phyloP scores from a whole-genome alignment of 805 yeast genomes.

The Lipomyces spencermartinsiae region DNA sequence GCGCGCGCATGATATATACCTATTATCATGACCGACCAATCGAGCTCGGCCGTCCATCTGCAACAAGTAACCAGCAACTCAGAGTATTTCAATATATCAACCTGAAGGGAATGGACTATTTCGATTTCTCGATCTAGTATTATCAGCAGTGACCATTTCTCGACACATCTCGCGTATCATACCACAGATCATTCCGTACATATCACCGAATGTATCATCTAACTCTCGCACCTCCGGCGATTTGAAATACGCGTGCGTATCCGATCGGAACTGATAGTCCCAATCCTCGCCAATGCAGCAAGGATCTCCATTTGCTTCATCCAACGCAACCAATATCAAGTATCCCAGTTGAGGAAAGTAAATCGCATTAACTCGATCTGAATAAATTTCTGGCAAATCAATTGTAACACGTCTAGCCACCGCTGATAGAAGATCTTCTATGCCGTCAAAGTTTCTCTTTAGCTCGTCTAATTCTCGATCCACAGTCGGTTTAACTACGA shows the following conservation, averaged over 20 bases:
- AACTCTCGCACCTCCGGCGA: conserved; percentile 44
- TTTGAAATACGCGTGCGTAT: conserved; percentile 50
- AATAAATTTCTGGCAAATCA: conserved; percentile 16
- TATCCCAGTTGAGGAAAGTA: conserved; percentile 58
- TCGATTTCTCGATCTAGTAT: conserved; percentile 49
- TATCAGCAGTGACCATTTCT: conserved; percentile 35
- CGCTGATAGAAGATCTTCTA: conserved; percentile 47
- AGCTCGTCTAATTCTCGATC: conserved; percentile 44
- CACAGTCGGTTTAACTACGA: conserved; percentile 46
- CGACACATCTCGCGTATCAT: background rate
- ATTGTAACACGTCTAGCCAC: conserved; percentile 21
- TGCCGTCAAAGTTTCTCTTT: conserved; percentile 41
- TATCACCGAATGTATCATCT: conserved; percentile 53
- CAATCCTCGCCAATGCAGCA: conserved; percentile 40
- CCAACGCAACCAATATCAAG: conserved; percentile 45
- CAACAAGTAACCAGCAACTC: conserved; percentile 38
- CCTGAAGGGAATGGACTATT: conserved; percentile 47
- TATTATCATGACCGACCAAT: conserved; percentile 40
- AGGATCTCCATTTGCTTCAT: conserved; percentile 12
- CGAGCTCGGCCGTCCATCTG: conserved; percentile 47
- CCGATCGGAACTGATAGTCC: conserved; percentile 51
- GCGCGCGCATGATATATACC: background rate
- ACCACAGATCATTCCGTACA: conserved; percentile 48
- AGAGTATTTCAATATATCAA: conserved; percentile 35
- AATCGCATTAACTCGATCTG: conserved; percentile 46